Percentiles rank a stretch among this genome's conserved stretches.
These are phyloP conservation scores for Podaxis sp. DNA, from an alignment of 768 basidiomycete genomes.

Conservation along the genomic window DNA sequence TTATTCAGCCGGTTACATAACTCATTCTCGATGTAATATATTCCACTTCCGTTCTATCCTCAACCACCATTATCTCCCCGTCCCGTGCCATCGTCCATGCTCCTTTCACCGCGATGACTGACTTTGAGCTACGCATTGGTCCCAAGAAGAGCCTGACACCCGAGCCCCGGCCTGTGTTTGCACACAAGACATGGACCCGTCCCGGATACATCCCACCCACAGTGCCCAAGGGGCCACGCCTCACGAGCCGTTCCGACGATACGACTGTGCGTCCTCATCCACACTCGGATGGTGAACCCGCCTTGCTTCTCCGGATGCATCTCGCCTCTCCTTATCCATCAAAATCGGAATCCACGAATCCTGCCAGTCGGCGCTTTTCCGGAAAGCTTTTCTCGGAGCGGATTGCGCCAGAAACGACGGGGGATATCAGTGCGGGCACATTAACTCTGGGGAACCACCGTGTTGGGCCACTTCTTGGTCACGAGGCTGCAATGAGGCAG, in stretches of 20 bases:
- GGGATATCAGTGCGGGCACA: background rate
- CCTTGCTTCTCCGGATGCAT: conserved; percentile 6
- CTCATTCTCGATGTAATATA: background rate
- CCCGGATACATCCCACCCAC: conserved; percentile 15
- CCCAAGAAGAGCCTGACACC: conserved; percentile 9
- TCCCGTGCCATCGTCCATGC: background rate
- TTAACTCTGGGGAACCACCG: conserved; percentile 3
- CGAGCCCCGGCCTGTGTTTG: conserved; percentile 3
- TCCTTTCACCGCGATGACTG: conserved; percentile 16
- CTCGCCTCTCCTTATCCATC: background rate
- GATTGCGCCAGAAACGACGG: background rate
- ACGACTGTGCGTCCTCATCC: background rate
- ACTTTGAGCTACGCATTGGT: conserved; percentile 21
- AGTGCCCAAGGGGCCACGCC: background rate
- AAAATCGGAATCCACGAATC: background rate
- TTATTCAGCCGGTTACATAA: background rate
- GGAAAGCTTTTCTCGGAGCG: background rate
- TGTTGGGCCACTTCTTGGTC: background rate
- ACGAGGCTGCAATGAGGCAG: background rate
- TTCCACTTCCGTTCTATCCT: background rate
- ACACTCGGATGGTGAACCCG: background rate
- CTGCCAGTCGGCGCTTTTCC: background rate
- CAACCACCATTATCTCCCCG: background rate
- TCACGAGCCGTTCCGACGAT: background rate
- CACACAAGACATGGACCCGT: conserved; percentile 20